phyloP scores from a whole-genome alignment of 169 alveolate genomes.

The Plasmodium malariae region DNA sequence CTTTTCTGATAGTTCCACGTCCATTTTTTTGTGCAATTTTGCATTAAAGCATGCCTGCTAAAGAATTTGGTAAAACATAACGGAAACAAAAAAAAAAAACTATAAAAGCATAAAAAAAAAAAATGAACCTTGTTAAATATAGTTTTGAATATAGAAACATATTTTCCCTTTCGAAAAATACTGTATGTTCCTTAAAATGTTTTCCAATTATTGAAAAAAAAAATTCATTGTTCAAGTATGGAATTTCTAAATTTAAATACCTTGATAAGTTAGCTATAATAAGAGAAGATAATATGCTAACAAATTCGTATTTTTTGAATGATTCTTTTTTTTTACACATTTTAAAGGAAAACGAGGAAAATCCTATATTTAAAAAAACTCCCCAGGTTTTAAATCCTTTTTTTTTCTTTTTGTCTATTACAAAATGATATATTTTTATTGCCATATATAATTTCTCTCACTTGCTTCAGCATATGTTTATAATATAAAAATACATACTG shows the following conservation, averaged over 20 bases:
- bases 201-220: conserved; percentile 11
- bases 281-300: background rate
- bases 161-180: conserved; percentile 23
- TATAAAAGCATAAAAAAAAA: background rate
- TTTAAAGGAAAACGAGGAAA: conserved; percentile 19
- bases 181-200: conserved; percentile 19
- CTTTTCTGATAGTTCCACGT: too few relatives aligned
- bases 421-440: background rate
- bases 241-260: conserved; percentile 1
- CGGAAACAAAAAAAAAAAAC: background rate
- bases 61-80: background rate
- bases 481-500: too few relatives aligned
- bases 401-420: background rate
- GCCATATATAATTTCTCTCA: too few relatives aligned
- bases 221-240: conserved; percentile 14
- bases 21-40: too few relatives aligned
- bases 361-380: background rate
- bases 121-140: conserved; percentile 25
- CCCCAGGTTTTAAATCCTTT: conserved; percentile 3
- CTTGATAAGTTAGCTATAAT: conserved; percentile 4
- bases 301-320: conserved; percentile 28
- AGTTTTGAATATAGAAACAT: conserved; percentile 10
- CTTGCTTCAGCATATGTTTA: too few relatives aligned
- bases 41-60: background rate
- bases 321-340: conserved; percentile 13